phyloP scores from a whole-genome alignment of 2,329 filamentous ascomycete genomes.

The Piedraia hortae region DNA sequence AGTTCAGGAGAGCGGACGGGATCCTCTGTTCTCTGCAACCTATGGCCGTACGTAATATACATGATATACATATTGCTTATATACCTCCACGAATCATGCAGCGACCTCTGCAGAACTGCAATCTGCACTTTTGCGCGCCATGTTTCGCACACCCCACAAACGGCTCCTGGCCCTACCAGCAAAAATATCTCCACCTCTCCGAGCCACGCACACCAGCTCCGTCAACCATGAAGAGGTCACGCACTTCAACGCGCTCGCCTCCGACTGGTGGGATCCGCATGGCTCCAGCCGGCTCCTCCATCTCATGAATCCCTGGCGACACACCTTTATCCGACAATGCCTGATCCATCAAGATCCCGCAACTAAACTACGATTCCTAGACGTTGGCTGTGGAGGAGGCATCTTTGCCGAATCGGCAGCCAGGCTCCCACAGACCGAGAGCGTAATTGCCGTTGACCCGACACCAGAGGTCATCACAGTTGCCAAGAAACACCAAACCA shows the following conservation, averaged over 20 bases:
- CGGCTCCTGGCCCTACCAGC: too few relatives aligned
- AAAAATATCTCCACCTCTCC: too few relatives aligned
- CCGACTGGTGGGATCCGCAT: constrained; percentile 90
- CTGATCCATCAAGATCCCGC: constrained; percentile 17
- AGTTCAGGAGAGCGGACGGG: too few relatives aligned
- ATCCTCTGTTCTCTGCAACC: too few relatives aligned
- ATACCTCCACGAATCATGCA: too few relatives aligned
- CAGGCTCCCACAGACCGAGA: constrained; percentile 25
- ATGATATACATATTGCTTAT: too few relatives aligned
- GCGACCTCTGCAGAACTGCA: too few relatives aligned
- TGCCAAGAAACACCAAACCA: constrained; percentile 45
- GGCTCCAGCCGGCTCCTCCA: constrained; percentile 79
- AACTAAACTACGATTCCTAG: constrained; percentile 40
- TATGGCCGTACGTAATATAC: too few relatives aligned
- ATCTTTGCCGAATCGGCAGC: constrained; percentile 84
- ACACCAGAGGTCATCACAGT: constrained; percentile 45
- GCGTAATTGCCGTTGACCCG: constrained; percentile 54
- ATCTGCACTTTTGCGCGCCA: too few relatives aligned
- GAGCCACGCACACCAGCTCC: too few relatives aligned
- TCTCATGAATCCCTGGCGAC: constrained; percentile 90
- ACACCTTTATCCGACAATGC: constrained; percentile 66
- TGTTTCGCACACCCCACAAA: too few relatives aligned
- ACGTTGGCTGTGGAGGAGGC: constrained; percentile 84
- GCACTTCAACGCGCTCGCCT: constrained; percentile 82
- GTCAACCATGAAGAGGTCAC: constrained; percentile 74